Percentiles rank a stretch among this genome's conserved stretches.
phyloP scores from a whole-genome alignment of 2,329 filamentous ascomycete genomes.

The Zymoseptoria tritici region DNA sequence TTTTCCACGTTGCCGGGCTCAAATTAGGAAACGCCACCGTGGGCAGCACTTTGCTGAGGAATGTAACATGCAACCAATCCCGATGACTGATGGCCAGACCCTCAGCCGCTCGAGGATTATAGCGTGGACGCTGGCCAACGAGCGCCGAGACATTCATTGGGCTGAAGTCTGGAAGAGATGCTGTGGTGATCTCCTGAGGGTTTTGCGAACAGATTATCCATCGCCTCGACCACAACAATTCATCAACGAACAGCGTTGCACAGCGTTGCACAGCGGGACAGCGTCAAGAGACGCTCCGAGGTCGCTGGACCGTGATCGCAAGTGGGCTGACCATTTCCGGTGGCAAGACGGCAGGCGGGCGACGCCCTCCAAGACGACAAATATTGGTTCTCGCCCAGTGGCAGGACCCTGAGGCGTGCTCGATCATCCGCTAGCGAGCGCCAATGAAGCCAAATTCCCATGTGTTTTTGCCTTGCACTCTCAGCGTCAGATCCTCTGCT shows the following conservation, averaged over 20 bases:
- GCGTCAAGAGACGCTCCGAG: neutral
- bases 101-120: neutral
- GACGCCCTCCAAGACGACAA: neutral
- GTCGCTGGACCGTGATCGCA: neutral
- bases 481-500: neutral
- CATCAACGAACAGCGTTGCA: neutral
- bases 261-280: neutral
- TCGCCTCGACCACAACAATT: neutral
- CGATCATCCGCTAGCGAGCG: neutral
- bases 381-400: neutral
- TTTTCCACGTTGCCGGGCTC: neutral
- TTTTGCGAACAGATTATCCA: neutral
- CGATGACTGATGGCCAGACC: neutral
- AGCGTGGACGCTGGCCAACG: neutral
- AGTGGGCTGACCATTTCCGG: neutral
- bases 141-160: neutral
- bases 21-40: neutral
- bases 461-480: neutral
- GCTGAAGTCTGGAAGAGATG: neutral
- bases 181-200: neutral
- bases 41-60: neutral
- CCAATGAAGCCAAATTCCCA: neutral
- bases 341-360: neutral
- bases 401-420: neutral
- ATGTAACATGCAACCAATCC: neutral